Conservation (phyloP, 148 eudicot species). For the Vaccinium darrowii region DNA sequence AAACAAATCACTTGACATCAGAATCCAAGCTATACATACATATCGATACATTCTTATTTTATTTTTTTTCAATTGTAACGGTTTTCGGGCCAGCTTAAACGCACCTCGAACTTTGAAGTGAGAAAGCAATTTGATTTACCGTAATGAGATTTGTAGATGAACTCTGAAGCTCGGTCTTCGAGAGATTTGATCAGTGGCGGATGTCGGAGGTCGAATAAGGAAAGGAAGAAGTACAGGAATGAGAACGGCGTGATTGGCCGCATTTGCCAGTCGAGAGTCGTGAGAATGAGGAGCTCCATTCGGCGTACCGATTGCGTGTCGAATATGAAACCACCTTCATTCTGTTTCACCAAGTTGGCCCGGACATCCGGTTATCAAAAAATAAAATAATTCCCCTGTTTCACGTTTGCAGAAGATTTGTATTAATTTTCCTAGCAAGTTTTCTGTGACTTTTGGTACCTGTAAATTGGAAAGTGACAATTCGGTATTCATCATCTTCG, state of each 20-base stretch:
- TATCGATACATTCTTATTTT: neutral
- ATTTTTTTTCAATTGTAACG: too few relatives aligned
- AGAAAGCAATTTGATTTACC: slow-evolving; percentile 4
- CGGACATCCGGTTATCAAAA: too few relatives aligned
- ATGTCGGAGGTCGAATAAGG: slow-evolving; percentile 21
- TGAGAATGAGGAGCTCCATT: slow-evolving; percentile 35
- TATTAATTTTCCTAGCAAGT: neutral
- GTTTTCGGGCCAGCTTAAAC: too few relatives aligned
- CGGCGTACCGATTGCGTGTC: slow-evolving; percentile 23
- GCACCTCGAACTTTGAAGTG: neutral
- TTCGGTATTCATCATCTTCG: slow-evolving; percentile 31
- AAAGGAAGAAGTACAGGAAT: slow-evolving; percentile 28
- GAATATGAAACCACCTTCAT: slow-evolving; percentile 20
- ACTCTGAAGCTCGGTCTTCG: slow-evolving; percentile 26
- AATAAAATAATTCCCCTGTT: slow-evolving; percentile 12
- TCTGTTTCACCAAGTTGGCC: too few relatives aligned
- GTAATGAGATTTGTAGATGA: slow-evolving; percentile 32
- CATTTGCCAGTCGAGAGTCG: slow-evolving; percentile 38
- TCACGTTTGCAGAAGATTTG: neutral
- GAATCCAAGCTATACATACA: neutral
- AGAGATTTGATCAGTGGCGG: slow-evolving; percentile 13
- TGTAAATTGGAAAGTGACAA: slow-evolving; percentile 21
- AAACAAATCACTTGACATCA: neutral
- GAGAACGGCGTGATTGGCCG: slow-evolving; percentile 39
- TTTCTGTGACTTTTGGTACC: slow-evolving; percentile 9